Evolutionary conservation across 179 eudicot genomes (phyloP).

Genomic region (Actinidia chinensis): DNA sequence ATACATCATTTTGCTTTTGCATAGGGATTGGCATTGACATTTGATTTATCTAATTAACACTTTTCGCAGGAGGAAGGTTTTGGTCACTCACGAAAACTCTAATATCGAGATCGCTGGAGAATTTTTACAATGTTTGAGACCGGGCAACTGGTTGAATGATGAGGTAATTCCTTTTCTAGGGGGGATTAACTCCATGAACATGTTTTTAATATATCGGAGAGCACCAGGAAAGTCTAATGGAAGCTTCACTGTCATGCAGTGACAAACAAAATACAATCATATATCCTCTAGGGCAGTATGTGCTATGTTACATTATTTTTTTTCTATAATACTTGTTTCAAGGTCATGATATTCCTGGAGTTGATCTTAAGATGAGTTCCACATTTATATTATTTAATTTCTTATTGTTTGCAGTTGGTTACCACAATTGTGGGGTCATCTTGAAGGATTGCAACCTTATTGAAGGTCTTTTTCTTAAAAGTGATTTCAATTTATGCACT

Average conservation of each 20-base stretch:
- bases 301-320: background rate
- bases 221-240: constrained; percentile 86
- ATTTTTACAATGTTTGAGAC: constrained; percentile 70
- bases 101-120: constrained; percentile 85
- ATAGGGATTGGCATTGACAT: background rate
- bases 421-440: constrained; percentile 93
- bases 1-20: constrained; percentile 12
- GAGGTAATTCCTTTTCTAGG: constrained; percentile 45
- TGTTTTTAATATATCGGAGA: constrained; percentile 46
- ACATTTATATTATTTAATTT: background rate
- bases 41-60: background rate
- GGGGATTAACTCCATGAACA: too few relatives aligned
- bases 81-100: constrained; percentile 75
- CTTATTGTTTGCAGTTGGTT: constrained; percentile 66
- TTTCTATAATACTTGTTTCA: too few relatives aligned
- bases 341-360: background rate
- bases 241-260: constrained; percentile 81
- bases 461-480: constrained; percentile 85
- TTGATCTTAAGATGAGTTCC: background rate
- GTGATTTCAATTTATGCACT: constrained; percentile 92
- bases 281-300: constrained; percentile 76
- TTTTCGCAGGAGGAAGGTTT: constrained; percentile 53
- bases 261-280: constrained; percentile 98
- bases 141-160: constrained; percentile 84
- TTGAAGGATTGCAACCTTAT: constrained; percentile 83